These are phyloP conservation scores for Cryptococcus floricola DNA, from an alignment of 1,284 basidiomycete genomes.

Conservation along the genomic window DNA sequence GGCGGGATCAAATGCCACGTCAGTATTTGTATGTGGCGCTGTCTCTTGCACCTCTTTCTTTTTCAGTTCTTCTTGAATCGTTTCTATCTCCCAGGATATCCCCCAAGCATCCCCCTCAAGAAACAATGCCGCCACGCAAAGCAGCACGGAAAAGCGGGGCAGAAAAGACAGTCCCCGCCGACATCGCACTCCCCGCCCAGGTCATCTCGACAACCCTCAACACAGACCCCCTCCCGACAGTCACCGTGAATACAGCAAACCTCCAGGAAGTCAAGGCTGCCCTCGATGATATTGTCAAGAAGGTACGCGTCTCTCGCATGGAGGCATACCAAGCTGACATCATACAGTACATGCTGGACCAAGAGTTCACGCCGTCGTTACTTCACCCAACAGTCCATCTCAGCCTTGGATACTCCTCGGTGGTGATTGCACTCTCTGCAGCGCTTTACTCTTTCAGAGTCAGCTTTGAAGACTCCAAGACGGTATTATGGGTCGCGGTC, in stretches of 20 bases:
- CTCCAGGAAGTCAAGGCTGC: constrained; percentile 79
- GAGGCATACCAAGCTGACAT: neutral
- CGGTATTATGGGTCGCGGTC: constrained; percentile 70
- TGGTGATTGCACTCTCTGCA: constrained; percentile 72
- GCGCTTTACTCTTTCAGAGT: constrained; percentile 76
- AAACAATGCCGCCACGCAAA: too few species aligned
- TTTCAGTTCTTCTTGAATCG: too few species aligned
- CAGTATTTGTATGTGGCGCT: neutral
- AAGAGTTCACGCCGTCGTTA: constrained; percentile 77
- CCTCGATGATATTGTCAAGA: constrained; percentile 82
- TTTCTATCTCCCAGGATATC: too few species aligned
- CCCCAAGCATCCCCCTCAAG: too few species aligned
- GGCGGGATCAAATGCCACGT: neutral
- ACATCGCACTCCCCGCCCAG: neutral
- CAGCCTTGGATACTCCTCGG: constrained; percentile 74
- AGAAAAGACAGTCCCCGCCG: neutral
- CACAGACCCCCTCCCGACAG: constrained; percentile 43
- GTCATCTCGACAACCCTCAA: constrained; percentile 13
- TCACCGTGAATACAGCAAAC: constrained; percentile 81
- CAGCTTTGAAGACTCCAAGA: constrained; percentile 80
- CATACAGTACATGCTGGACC: constrained; percentile 67
- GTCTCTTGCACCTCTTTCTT: too few species aligned
- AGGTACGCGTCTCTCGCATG: constrained; percentile 53
- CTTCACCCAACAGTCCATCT: constrained; percentile 81
- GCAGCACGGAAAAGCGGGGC: neutral